Conservation (phyloP, 495 filamentous ascomycete genomes). For the Staphylotrichum tortipilum region DNA sequence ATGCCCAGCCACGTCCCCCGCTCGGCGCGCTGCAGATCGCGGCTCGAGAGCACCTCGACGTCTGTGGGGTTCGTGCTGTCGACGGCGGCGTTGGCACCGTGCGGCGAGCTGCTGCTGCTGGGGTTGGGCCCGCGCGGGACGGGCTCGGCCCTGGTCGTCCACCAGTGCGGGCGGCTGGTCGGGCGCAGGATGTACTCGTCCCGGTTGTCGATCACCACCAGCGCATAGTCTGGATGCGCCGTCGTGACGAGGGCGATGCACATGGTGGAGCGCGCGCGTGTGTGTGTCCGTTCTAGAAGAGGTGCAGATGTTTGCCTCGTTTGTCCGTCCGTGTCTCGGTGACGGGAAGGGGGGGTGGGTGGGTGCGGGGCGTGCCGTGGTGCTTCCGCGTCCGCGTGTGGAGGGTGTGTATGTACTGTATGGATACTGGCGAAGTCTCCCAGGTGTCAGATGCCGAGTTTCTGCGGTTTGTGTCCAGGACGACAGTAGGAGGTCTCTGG, state of each 20-base stretch:
- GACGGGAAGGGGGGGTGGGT: too few species aligned
- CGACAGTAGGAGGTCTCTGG: too few species aligned
- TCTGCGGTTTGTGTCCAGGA: too few species aligned
- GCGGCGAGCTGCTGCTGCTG: slow-evolving; percentile 2
- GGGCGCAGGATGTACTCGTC: slow-evolving; percentile 93
- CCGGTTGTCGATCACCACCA: slow-evolving; percentile 87
- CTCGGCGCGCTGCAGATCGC: slow-evolving; percentile 44
- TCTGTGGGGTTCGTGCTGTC: not conserved
- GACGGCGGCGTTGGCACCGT: not conserved
- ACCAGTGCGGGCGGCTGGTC: slow-evolving; percentile 76
- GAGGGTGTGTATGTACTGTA: too few species aligned
- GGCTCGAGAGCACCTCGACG: slow-evolving; percentile 42
- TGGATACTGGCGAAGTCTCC: too few species aligned
- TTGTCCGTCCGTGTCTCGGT: not conserved
- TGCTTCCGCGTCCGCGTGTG: too few species aligned
- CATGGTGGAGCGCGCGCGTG: slow-evolving; percentile 44
- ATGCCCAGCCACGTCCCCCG: slow-evolving; percentile 91
- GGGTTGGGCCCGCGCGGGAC: too few species aligned
- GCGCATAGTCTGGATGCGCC: slow-evolving; percentile 77
- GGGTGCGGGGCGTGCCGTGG: too few species aligned
- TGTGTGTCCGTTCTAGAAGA: not conserved
- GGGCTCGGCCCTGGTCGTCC: slow-evolving; percentile 43
- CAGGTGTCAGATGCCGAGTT: too few species aligned
- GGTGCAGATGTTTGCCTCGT: not conserved
- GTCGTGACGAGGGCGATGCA: slow-evolving; percentile 90